These are phyloP conservation scores for Xylaria sp. DNA, from an alignment of 2,329 filamentous ascomycete species.

Conservation along the genomic window DNA sequence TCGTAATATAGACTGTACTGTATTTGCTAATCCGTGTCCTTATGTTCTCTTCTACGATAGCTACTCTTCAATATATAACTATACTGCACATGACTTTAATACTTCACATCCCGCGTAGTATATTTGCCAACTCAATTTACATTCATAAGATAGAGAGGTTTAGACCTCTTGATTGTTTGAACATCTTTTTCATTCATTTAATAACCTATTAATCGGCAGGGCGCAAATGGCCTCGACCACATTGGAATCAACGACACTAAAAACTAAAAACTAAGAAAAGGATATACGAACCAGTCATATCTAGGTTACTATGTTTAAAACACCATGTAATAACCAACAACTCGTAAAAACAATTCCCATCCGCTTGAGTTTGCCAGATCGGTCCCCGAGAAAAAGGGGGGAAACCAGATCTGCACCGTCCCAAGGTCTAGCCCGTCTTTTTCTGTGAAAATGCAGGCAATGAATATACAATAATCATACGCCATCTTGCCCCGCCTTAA, in stretches of 20 bases:
- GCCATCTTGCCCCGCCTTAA: background rate
- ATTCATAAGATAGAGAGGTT: background rate
- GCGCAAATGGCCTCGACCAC: background rate
- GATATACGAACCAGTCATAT: conserved; percentile 58
- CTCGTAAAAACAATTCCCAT: conserved; percentile 11
- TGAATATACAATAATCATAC: conserved; percentile 23
- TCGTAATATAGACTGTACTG: too few relatives aligned
- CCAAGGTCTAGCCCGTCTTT: conserved; percentile 30
- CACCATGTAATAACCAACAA: conserved; percentile 7
- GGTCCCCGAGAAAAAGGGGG: conserved; percentile 2
- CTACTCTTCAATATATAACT: too few relatives aligned
- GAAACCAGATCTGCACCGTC: conserved; percentile 31
- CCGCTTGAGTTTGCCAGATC: conserved; percentile 12
- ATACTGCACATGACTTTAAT: too few relatives aligned
- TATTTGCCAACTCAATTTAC: too few relatives aligned
- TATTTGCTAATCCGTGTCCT: too few relatives aligned
- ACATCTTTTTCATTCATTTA: conserved; percentile 35
- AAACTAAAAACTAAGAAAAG: conserved; percentile 43
- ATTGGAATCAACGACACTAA: conserved; percentile 18
- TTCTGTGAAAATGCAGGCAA: conserved; percentile 20
- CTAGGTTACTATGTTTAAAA: conserved; percentile 31
- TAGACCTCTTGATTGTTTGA: background rate
- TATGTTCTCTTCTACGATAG: too few relatives aligned
- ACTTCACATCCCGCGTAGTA: too few relatives aligned
- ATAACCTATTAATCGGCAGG: conserved; percentile 42